These are phyloP conservation scores for Betula pendula DNA, from an alignment of 306 rosid species.

Conservation along the genomic window DNA sequence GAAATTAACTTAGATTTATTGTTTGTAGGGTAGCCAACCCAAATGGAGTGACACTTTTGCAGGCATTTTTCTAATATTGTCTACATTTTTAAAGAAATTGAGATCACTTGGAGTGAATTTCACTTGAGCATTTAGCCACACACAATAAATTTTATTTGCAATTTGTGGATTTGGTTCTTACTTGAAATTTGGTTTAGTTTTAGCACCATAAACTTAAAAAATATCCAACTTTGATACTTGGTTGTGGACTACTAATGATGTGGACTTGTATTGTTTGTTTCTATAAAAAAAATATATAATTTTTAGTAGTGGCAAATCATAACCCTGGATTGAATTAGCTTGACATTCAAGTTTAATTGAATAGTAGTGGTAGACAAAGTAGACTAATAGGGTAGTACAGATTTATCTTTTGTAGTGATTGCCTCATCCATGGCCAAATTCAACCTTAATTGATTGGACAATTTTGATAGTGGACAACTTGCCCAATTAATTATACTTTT, in stretches of 20 bases:
- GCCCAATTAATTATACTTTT: slow-evolving; percentile 24
- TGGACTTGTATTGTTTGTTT: no score
- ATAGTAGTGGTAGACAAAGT: not conserved
- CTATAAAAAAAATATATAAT: not conserved
- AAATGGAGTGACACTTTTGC: no score
- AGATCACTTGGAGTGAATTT: no score
- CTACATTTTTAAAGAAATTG: no score
- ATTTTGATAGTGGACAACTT: slow-evolving; percentile 40
- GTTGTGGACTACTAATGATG: no score
- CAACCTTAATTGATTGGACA: slow-evolving; percentile 30
- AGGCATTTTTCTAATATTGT: no score
- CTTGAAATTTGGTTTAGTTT: not conserved
- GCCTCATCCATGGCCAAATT: slow-evolving; percentile 38
- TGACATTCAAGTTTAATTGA: slow-evolving; percentile 6
- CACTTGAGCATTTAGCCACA: no score
- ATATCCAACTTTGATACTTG: no score
- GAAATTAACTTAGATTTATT: no score
- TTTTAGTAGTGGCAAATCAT: not conserved
- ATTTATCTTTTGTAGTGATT: slow-evolving; percentile 22
- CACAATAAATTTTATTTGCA: no score
- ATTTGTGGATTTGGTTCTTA: no score
- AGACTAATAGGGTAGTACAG: not conserved
- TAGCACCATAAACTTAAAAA: not conserved
- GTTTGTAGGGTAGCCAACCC: no score
- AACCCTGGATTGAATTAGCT: not conserved